Base-by-base conservation (phyloP, 1,284 basidiomycete species). In the Hymenochaete sp. region DNA sequence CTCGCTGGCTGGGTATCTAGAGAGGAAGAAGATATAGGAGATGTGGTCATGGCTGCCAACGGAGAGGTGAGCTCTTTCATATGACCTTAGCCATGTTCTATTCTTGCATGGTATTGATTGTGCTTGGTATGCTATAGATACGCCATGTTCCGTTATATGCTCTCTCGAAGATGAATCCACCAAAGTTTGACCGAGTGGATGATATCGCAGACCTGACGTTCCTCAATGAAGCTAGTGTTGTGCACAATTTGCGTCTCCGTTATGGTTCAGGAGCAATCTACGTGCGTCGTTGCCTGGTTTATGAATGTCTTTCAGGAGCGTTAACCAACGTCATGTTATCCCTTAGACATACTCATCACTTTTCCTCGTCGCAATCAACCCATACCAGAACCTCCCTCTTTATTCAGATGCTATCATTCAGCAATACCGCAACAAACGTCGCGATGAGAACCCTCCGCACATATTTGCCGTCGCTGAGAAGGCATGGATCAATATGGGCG, bases 151-250 rank as follows among this genome's bases (percentile, higher is more conserved):
- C 84, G 3, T 69, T 89, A 45, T 82, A 88, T 55, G 75, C 80
- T 16, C 65, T 93, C 35, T 91, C 83, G 55, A 93, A 92, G 70
- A 93, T 95, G 89, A 98, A 98, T 59, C 96, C 95, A 10, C 95
- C 95, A 36, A 96, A 97, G 67, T 98, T 98, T 62, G 93, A 98
- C 66, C 80, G 91, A 38, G 93, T 93, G 2, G 93, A 95, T 55
- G 96, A 99, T 65, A 98, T 98, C 57, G 96, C 96, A 37, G 93
- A 98, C 65, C 72, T 99, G 52, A 98, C 96, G 1, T 97, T 93
- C 65, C 71, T 98, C 51, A 98, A 98, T 62, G 96, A 99, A 72
- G 93, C 96, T 8, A 93, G 91, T 56, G 96, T 99, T 24, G 93
- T 98, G 19, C 93, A 98, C 62, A 98, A 98, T 65, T 76, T 98